Percentiles rank a stretch among this genome's conserved stretches.
phyloP scores from a whole-genome alignment of 2,329 filamentous ascomycete genomes.

The Monosporascus ibericus region DNA sequence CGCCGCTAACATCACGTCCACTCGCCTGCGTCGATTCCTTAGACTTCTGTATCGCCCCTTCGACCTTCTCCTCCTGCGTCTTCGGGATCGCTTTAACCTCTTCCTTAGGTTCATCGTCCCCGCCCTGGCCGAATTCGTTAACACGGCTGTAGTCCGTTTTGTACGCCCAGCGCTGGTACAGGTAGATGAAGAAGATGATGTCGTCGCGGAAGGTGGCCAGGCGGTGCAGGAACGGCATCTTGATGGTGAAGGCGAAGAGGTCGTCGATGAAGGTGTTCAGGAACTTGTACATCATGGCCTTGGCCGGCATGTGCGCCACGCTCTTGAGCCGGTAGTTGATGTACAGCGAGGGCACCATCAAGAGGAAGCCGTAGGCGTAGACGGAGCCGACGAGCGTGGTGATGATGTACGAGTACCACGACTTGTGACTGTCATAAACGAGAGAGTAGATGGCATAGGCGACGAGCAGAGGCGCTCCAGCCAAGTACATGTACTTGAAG shows the following conservation, averaged over 20 bases:
- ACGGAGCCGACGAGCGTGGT: conserved; percentile 91
- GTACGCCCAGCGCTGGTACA: conserved; percentile 93
- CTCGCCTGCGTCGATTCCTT: conserved; percentile 39
- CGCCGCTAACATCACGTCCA: conserved; percentile 43
- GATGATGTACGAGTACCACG: conserved; percentile 96
- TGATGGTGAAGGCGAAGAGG: conserved; percentile 97
- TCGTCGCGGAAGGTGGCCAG: conserved; percentile 91
- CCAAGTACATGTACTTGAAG: conserved; percentile 93
- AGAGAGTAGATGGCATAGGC: conserved; percentile 91
- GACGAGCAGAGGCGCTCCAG: conserved; percentile 80
- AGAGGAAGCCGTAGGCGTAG: conserved; percentile 96
- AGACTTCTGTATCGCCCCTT: conserved; percentile 20
- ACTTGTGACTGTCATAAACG: conserved; percentile 91
- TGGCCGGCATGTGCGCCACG: conserved; percentile 93
- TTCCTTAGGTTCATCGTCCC: conserved; percentile 72
- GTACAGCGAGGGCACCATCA: conserved; percentile 97
- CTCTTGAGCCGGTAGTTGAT: conserved; percentile 98
- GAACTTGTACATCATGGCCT: conserved; percentile 98
- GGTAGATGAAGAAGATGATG: conserved; percentile 94
- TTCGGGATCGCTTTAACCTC: conserved; percentile 12
- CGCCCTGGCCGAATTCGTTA: conserved; percentile 97
- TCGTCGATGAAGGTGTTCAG: conserved; percentile 99
- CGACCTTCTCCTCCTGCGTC: conserved; percentile 26
- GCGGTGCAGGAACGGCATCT: conserved; percentile 93
- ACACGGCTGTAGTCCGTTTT: conserved; percentile 85